A percentile compares a stretch with the other conserved stretches of the same genome.
phyloP scores from a whole-genome alignment of 2,329 filamentous ascomycete genomes.

The Venturia asperata region DNA sequence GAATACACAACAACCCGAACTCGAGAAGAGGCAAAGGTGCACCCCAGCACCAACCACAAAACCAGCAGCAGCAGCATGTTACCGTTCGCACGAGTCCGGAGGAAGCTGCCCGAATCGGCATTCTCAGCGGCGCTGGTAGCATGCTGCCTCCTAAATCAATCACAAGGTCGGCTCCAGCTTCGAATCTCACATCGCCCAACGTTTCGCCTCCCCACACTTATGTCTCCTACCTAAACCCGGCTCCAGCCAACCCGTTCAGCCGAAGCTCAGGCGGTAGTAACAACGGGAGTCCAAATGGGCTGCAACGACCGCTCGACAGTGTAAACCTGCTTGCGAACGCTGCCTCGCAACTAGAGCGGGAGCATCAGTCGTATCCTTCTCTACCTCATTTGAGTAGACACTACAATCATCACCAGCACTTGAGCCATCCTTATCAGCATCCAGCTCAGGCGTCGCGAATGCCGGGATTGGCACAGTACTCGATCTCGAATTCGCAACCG shows the following conservation, averaged over 20 bases:
- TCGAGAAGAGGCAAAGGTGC: slow-evolving; percentile 78
- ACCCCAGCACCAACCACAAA: slow-evolving; percentile 2
- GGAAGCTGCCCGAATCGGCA: slow-evolving; percentile 41
- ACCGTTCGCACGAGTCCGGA: slow-evolving; percentile 52
- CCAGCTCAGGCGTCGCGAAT: slow-evolving; percentile 50
- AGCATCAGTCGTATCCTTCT: slow-evolving; percentile 44
- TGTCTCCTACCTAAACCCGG: slow-evolving; percentile 40
- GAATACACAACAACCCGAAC: slow-evolving; percentile 99
- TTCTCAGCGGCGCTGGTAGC: slow-evolving; percentile 42
- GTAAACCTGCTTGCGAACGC: slow-evolving; percentile 65
- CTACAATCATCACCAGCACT: slow-evolving; percentile 30
- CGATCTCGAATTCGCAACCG: slow-evolving; percentile 64
- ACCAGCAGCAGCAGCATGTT: slow-evolving; percentile 45
- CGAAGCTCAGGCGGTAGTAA: slow-evolving; percentile 31
- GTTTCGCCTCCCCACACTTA: slow-evolving; percentile 91
- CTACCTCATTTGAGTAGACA: slow-evolving; percentile 28
- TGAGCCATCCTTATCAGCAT: slow-evolving; percentile 39
- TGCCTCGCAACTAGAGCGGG: slow-evolving; percentile 59
- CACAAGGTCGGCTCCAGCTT: slow-evolving; percentile 81
- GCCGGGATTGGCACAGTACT: slow-evolving; percentile 40
- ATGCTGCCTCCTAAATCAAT: slow-evolving; percentile 77
- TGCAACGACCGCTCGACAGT: slow-evolving; percentile 50
- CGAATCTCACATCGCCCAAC: slow-evolving; percentile 84
- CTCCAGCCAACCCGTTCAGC: slow-evolving; percentile 50
- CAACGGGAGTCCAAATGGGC: slow-evolving; percentile 39